phyloP scores from a whole-genome alignment of 768 basidiomycete genomes.

The Mycena pura region DNA sequence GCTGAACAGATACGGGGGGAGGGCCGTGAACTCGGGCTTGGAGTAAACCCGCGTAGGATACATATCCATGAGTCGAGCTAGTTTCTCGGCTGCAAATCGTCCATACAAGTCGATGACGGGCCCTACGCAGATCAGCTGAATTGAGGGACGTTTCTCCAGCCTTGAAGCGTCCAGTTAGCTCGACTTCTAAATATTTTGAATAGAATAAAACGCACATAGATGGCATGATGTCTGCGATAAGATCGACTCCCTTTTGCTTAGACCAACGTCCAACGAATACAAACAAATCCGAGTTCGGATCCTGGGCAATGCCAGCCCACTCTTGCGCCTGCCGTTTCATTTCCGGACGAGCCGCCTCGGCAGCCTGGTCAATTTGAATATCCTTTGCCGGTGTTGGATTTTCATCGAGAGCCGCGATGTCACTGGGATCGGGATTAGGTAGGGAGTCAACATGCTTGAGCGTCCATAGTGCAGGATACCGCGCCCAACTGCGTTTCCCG shows the following conservation, averaged over 20 bases:
- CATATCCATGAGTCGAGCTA: slow-evolving; percentile 91
- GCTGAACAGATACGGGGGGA: slow-evolving; percentile 92
- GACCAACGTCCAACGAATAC: slow-evolving; percentile 99
- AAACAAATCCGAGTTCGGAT: slow-evolving; percentile 88
- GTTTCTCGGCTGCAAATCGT: slow-evolving; percentile 93
- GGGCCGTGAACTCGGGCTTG: slow-evolving; percentile 95
- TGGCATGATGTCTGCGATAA: slow-evolving; percentile 96
- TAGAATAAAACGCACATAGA: slow-evolving; percentile 59
- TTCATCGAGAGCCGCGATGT: slow-evolving; percentile 92
- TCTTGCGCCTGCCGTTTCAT: slow-evolving; percentile 92
- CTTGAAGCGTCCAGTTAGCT: slow-evolving; percentile 44
- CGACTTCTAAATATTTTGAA: not conserved
- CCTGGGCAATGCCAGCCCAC: slow-evolving; percentile 94
- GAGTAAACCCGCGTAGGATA: slow-evolving; percentile 94
- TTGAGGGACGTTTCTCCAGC: slow-evolving; percentile 82
- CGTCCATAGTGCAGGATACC: slow-evolving; percentile 96
- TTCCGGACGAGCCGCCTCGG: slow-evolving; percentile 91
- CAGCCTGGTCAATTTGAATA: slow-evolving; percentile 77
- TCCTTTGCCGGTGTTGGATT: slow-evolving; percentile 73
- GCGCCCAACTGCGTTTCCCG: slow-evolving; percentile 95
- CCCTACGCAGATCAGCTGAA: slow-evolving; percentile 89
- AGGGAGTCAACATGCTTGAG: slow-evolving; percentile 94
- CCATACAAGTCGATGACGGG: slow-evolving; percentile 97
- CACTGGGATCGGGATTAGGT: slow-evolving; percentile 93
- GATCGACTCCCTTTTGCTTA: slow-evolving; percentile 97